Conservation (phyloP, 2,329 filamentous ascomycete species). For the Colletotrichum coccodes region DNA sequence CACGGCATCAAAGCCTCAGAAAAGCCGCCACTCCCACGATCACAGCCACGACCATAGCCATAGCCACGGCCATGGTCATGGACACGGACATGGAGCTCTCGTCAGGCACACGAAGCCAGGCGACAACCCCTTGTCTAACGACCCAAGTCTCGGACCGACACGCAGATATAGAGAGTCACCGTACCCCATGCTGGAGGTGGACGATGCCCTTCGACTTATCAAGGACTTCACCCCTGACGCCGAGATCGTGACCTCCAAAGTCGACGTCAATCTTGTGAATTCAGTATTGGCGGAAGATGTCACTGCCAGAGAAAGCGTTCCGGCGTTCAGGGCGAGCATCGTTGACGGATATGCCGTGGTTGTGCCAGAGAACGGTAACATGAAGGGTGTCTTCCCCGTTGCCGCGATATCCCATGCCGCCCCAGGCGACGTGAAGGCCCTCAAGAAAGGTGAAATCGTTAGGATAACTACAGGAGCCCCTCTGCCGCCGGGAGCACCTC, state of each 20-base stretch:
- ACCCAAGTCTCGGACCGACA: constrained; percentile 69
- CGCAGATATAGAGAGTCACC: constrained; percentile 85
- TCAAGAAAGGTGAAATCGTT: constrained; percentile 81
- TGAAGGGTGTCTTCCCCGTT: constrained; percentile 87
- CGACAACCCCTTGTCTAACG: constrained; percentile 67
- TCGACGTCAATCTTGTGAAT: constrained; percentile 76
- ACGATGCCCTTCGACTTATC: constrained; percentile 81
- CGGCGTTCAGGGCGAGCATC: constrained; percentile 94
- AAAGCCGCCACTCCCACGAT: constrained; percentile 67
- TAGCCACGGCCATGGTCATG: constrained; percentile 55
- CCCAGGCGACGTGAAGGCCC: constrained; percentile 70
- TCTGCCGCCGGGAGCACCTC: constrained; percentile 88
- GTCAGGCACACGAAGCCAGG: constrained; percentile 78
- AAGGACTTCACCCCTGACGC: constrained; percentile 76
- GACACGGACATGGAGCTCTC: constrained; percentile 71
- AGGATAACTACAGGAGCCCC: constrained; percentile 96
- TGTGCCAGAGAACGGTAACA: constrained; percentile 67
- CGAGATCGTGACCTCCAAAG: constrained; percentile 64
- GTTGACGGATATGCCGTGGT: constrained; percentile 96
- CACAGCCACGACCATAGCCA: constrained; percentile 46
- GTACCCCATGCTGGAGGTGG: constrained; percentile 90
- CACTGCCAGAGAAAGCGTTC: constrained; percentile 82
- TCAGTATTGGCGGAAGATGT: constrained; percentile 87
- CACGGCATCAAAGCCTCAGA: constrained; percentile 46
- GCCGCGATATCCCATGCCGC: constrained; percentile 87